These are phyloP conservation scores for Rosa persica DNA, from an alignment of 306 rosid genomes.

Conservation along the genomic window DNA sequence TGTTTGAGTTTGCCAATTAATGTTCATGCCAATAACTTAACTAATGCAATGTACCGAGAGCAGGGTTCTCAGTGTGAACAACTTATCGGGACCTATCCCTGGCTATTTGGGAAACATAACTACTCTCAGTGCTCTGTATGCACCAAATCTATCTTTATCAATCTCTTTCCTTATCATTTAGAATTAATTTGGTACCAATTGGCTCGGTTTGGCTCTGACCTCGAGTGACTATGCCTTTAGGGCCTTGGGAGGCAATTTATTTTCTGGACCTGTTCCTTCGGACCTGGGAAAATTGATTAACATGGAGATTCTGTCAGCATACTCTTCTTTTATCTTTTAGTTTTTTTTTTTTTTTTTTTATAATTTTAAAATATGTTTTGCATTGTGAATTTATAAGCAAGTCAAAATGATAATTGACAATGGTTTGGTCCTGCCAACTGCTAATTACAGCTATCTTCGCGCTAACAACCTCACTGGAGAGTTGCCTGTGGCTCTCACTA, in stretches of 20 bases:
- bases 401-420: background rate
- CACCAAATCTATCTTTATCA: background rate
- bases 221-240: constrained; percentile 14
- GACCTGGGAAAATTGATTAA: constrained; percentile 32
- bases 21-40: background rate
- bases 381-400: background rate
- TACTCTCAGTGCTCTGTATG: constrained; percentile 30
- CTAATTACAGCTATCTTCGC: constrained; percentile 28
- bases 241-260: constrained; percentile 27
- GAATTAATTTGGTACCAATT: background rate
- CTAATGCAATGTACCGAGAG: background rate
- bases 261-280: constrained; percentile 27
- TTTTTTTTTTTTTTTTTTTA: background rate
- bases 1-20: background rate
- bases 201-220: background rate
- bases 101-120: constrained; percentile 30
- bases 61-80: constrained; percentile 31
- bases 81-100: constrained; percentile 33
- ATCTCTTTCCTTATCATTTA: background rate
- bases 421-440: background rate
- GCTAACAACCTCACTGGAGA: constrained; percentile 36
- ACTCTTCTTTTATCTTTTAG: background rate
- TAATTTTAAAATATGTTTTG: background rate
- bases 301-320: constrained; percentile 26
- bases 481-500: constrained; percentile 15